phyloP scores from a whole-genome alignment of 2,329 filamentous ascomycete genomes.

The Sporothrix sp. region DNA sequence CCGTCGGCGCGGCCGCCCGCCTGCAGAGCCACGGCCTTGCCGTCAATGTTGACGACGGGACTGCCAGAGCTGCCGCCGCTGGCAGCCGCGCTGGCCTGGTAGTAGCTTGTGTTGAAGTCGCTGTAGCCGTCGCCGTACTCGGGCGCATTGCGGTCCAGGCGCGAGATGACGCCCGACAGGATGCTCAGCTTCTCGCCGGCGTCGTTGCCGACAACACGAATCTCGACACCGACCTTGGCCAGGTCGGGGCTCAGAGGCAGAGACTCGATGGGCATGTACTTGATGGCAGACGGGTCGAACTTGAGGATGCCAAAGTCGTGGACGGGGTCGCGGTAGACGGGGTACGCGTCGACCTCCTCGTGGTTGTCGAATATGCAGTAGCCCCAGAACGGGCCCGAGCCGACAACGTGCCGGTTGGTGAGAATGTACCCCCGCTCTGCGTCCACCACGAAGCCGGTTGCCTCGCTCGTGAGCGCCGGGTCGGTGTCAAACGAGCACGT shows the following conservation, averaged over 20 bases:
- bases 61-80: constrained; percentile 97
- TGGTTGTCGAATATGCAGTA: constrained; percentile 99
- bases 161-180: constrained; percentile 90
- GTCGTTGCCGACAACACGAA: constrained; percentile 95
- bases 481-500: constrained; percentile 99
- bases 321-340: constrained; percentile 94
- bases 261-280: constrained; percentile 86
- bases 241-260: constrained; percentile 75
- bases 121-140: constrained; percentile 98
- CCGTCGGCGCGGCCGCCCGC: constrained; percentile 90
- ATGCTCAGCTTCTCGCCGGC: constrained; percentile 98
- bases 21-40: constrained; percentile 83
- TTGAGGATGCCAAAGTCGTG: constrained; percentile 97
- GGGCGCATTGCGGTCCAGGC: constrained; percentile 89
- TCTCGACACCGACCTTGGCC: constrained; percentile 85
- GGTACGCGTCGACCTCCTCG: constrained; percentile 89
- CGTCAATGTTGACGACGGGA: constrained; percentile 93
- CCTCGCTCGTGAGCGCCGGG: constrained; percentile 82
- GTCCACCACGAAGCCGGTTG: constrained; percentile 95
- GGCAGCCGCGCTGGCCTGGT: constrained; percentile 92
- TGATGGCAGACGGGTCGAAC: constrained; percentile 92
- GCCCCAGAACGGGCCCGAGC: constrained; percentile 92
- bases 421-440: constrained; percentile 82
- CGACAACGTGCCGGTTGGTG: constrained; percentile 88
- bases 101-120: constrained; percentile 94